These are phyloP conservation scores for Penicillium expansum DNA, from an alignment of 2,329 filamentous ascomycete genomes.

Conservation along the genomic window DNA sequence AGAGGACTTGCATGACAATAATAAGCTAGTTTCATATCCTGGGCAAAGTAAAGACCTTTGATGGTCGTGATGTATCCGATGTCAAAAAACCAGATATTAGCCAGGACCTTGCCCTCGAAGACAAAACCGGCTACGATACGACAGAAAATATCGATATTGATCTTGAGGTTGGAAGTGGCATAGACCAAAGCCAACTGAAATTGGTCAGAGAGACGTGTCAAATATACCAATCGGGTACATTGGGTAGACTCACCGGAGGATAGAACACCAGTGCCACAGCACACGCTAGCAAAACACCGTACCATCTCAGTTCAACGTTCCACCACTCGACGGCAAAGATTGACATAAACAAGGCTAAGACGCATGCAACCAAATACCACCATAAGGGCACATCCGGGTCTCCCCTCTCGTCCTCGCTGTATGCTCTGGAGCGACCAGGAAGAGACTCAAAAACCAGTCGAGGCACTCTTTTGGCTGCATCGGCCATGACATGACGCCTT, in stretches of 20 bases:
- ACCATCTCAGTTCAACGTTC: conserved; percentile 26
- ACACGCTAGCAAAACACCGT: conserved; percentile 26
- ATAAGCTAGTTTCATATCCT: conserved; percentile 30
- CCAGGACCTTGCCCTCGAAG: conserved; percentile 33
- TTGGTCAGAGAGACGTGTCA: neutral
- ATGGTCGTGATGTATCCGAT: conserved; percentile 28
- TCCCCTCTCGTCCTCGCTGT: neutral
- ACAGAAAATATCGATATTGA: conserved; percentile 31
- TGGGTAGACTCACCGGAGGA: conserved; percentile 18
- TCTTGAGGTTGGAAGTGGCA: conserved; percentile 27
- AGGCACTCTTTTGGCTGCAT: conserved; percentile 8
- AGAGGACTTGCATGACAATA: conserved; percentile 21
- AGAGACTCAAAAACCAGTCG: conserved; percentile 7
- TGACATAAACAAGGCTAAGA: conserved; percentile 21
- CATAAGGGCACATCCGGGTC: conserved; percentile 20
- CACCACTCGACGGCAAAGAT: conserved; percentile 29
- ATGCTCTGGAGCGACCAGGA: neutral
- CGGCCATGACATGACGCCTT: conserved; percentile 18
- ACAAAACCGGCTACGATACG: conserved; percentile 31
- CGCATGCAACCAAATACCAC: conserved; percentile 21
- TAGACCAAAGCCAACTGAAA: conserved; percentile 26
- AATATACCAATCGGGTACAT: neutral
- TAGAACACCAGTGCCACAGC: conserved; percentile 26
- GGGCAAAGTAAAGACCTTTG: conserved; percentile 28
- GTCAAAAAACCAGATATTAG: conserved; percentile 32